Base-by-base conservation (phyloP, 2,329 filamentous ascomycete species). In the Bipolaris sorokiniana region DNA sequence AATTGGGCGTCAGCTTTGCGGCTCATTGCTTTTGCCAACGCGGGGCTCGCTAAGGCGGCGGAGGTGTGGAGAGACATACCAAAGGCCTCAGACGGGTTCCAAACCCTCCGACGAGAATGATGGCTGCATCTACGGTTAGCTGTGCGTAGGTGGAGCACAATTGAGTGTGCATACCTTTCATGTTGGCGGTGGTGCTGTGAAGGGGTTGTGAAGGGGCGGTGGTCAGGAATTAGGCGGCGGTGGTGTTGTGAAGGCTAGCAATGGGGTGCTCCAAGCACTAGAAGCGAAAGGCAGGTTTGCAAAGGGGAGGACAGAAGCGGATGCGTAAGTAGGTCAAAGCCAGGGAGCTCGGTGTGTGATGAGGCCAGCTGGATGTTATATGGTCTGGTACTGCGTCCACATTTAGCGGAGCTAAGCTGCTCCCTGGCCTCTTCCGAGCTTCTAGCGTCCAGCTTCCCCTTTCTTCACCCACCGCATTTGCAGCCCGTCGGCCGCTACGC, bases 51-150 rank as follows among this genome's bases (percentile, higher is more conserved):
- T 38, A 40, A 54, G 28, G 56, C 47, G 56, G 56, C 64, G 57
- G 61, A 51, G 22, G 47, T n/a, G 16, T 3, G 38, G 49, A 33
- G 47, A 54, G 48, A 45, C 72, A 77, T 89, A 96, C 92, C 76
- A 98, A 87, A 84, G 94, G 94, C 77, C 94, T 91, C 75, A 99
- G 90, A 81, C 94, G 93, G 80, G 94, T 99, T 82, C 94, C 94
- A 81, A 97, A 99, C 80, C 94, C 95, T 83, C 95, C 95, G 81
- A 98, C 95, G 77, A 98, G 93, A 89, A 97, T 97, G 77, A 97
- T 90, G 82, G 93, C 92, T 97, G 56, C 23, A 56, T 11, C 15
- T 26, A 3, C 15, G 52, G 62, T 71, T 46, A 61, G 54, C 38
- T 33, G 54, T 53, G 15, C 48, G 42, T 40, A 37, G 44, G 23